Percentiles rank a stretch among this genome's conserved stretches.
phyloP scores from a whole-genome alignment of 257 asterid species.

The Nicotiana otophora region DNA sequence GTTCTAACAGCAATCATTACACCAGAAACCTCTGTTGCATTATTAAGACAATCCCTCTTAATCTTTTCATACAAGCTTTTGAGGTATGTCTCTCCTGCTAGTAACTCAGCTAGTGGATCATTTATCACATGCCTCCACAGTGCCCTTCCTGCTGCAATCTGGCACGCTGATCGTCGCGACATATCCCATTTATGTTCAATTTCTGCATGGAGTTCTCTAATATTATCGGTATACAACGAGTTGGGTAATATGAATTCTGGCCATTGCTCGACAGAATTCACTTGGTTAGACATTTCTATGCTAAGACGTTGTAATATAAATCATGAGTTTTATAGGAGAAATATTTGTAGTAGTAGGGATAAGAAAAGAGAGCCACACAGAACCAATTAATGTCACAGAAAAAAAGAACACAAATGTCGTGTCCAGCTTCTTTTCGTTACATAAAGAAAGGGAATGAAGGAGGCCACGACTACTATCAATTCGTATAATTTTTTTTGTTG shows the following conservation, averaged over 20 bases:
- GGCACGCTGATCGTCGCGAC: constrained; percentile 66
- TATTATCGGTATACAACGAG: constrained; percentile 35
- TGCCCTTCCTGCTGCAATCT: constrained; percentile 90
- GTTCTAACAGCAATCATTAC: constrained; percentile 85
- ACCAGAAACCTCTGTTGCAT: constrained; percentile 80
- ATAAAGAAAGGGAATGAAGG: constrained; percentile 34
- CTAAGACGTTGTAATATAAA: constrained; percentile 24
- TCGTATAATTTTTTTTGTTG: constrained; percentile 7
- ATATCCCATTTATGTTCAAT: constrained; percentile 70
- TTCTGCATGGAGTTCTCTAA: constrained; percentile 49
- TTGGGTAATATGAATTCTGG: constrained; percentile 49
- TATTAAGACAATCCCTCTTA: constrained; percentile 60
- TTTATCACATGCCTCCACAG: constrained; percentile 69
- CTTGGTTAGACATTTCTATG: constrained; percentile 46
- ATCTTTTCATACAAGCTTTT: constrained; percentile 67
- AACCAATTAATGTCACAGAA: constrained; percentile 40
- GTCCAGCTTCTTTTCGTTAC: constrained; percentile 36
- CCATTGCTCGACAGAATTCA: constrained; percentile 43
- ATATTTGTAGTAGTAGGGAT: constrained; percentile 36
- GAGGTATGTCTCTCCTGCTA: constrained; percentile 72
- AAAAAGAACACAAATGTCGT: constrained; percentile 24
- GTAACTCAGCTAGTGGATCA: constrained; percentile 74
- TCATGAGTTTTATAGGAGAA: constrained; percentile 14
- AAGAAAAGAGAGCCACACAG: constrained; percentile 90
- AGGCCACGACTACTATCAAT: constrained; percentile 60